Evolutionary conservation across 2,329 filamentous ascomycete genomes (phyloP).

Genomic region (Cladosporium halotolerans): DNA sequence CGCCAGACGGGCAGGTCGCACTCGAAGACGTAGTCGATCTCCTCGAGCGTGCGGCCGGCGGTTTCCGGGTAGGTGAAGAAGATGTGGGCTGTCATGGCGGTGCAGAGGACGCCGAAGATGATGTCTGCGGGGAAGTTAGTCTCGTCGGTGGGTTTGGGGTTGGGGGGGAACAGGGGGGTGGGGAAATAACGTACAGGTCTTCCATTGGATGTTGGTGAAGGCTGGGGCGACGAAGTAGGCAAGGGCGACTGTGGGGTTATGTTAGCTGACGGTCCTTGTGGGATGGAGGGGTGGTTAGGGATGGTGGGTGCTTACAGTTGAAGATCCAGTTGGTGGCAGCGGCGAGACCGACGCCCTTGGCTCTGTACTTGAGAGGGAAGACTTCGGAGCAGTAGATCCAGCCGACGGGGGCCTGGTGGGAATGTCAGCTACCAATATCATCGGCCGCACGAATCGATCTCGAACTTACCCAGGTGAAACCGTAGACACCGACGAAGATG

Average conservation of each 20-base stretch:
- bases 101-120: constrained; percentile 68
- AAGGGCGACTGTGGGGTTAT: constrained; percentile 38
- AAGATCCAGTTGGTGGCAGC: constrained; percentile 58
- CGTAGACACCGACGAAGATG: constrained; percentile 66
- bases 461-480: constrained; percentile 49
- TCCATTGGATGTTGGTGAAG: constrained; percentile 50
- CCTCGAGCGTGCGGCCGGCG: constrained; percentile 64
- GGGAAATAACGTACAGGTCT: constrained; percentile 50
- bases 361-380: constrained; percentile 54
- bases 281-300: constrained; percentile 18
- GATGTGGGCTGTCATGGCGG: constrained; percentile 61
- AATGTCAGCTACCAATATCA: neutral
- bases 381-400: constrained; percentile 61
- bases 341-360: constrained; percentile 56
- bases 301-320: constrained; percentile 48
- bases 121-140: constrained; percentile 42
- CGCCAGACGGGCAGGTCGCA: constrained; percentile 38
- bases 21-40: constrained; percentile 69
- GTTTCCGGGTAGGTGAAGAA: constrained; percentile 63
- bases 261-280: constrained; percentile 41
- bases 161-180: no score
- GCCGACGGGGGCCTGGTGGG: constrained; percentile 47
- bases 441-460: no score
- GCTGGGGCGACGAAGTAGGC: constrained; percentile 53
- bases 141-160: constrained; percentile 20